Conservation (phyloP, 2,329 filamentous ascomycete genomes). For the Aureobasidium mangrovei region DNA sequence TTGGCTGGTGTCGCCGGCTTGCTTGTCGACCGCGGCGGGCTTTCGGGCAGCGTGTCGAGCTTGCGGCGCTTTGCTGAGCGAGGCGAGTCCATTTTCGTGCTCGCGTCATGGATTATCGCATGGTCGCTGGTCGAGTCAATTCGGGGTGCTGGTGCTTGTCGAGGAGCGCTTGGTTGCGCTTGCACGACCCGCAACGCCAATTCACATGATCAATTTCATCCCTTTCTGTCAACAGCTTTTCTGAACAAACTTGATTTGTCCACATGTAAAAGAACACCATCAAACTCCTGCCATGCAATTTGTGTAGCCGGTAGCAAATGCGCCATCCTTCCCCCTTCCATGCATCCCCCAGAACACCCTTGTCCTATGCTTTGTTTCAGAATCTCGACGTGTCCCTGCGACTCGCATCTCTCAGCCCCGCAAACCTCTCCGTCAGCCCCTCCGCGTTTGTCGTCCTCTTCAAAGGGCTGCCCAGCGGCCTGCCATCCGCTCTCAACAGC, state of each 20-base stretch:
- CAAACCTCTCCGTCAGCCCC: slow-evolving; percentile 17
- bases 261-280: background rate
- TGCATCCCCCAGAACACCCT: background rate
- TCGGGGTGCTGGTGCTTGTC: background rate
- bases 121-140: background rate
- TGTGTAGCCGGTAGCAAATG: too few species aligned
- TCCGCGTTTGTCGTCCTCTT: slow-evolving; percentile 36
- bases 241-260: too few species aligned
- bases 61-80: slow-evolving; percentile 25
- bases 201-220: background rate
- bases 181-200: background rate
- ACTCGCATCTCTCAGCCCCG: slow-evolving; percentile 20
- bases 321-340: background rate
- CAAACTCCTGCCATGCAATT: background rate
- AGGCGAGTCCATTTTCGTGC: slow-evolving; percentile 9
- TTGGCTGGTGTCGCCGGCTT: slow-evolving; percentile 6
- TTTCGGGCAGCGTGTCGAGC: slow-evolving; percentile 19
- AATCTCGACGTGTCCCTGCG: slow-evolving; percentile 7
- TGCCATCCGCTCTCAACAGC: slow-evolving; percentile 20
- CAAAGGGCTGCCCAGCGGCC: slow-evolving; percentile 33
- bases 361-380: background rate
- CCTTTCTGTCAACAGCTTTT: too few species aligned
- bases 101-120: background rate
- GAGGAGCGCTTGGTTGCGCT: background rate
- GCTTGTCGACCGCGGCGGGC: background rate